Evolutionary conservation across 1,284 basidiomycete species (phyloP), one percentile per base, ranked within the genome.

Genomic region (Amylostereum chailletii): DNA sequence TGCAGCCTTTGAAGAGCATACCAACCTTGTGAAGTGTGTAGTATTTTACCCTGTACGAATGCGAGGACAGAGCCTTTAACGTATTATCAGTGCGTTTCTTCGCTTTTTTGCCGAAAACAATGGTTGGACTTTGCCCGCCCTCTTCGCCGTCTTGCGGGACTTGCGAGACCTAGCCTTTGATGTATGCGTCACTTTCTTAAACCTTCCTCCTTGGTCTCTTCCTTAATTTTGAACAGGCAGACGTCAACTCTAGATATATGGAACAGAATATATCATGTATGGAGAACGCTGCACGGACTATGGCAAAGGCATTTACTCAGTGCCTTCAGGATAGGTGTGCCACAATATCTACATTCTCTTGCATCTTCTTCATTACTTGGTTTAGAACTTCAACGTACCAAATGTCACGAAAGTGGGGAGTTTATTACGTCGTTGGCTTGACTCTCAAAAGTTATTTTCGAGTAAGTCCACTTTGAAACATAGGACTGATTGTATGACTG

Each of bases 401-500:
- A 2, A 80, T 88, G 62, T 92, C 90, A n/a, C 75, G 91, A 48
- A 91, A 93, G 67, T 93, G 85, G 83, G 95, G 94, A 2, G 82
- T 94, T 0, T 99, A 98, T 68, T 91, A 94, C 59, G 79, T 96
- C n/a, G 94, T 94, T 1, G 88, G 87, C 5, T 71, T 96, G 52
- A 83, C 94, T 37, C 74, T 99, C 66, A 96, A 97, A 64, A 90
- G 85, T 46, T 99, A 99, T 69, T 97, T 98, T 74, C 83, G 86
- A 60, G 93, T 86, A 66, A 59, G 82, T 70, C 42, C 48, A 29
- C 44, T 45, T 41, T 37, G 36, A 9, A 42, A 37, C 31, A 39
- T 44, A 26, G 34, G 27, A 19, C n/a, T 42, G 33, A 39, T 26
- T 41, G 45, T 2, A 42, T 11, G 30, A 47, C 31, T 51, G 19